Evolutionary conservation across 1,284 basidiomycete genomes (phyloP), one percentile per base, ranked within the genome.

Genomic region (Pseudozyma tsukubaensis): DNA sequence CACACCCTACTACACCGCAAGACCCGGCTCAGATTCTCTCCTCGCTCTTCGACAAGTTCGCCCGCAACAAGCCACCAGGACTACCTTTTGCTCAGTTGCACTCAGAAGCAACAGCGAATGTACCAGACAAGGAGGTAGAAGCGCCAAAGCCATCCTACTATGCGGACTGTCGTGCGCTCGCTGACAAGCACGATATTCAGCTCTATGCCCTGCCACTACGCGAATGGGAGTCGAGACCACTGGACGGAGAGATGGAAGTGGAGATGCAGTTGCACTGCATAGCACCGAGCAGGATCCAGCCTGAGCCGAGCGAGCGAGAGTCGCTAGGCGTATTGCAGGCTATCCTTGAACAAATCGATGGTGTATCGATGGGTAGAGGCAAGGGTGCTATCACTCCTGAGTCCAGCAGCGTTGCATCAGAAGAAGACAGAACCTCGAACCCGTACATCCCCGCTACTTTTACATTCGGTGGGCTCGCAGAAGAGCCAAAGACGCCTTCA

Each of bases 151-250:
- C 54, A 3, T 24, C 48, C 14, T 61, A 44, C 32, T 53, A 54
- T 29, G 19, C 34, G 4, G 65, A 57, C 12, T 53, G 45, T 43
- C 9, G 54, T 14, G 59, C 50, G 19, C n/a, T 63, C 2, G 66
- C 66, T 1, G 50, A 69, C 39, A 54, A 48, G 12, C 43, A 69
- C 36, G 48, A 69, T 29, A 19, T 69, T 2, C 55, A 63, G 0
- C 24, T 69, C 14, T 69, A 55, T 14, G 35, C 52, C 0, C 34
- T 69, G 42, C 55, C 59, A 1, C 51, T 69, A n/a, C 42, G 32
- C 12, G 32, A 40, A 0, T 69, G 55, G 51, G 55, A 68, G 12
- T 49, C 50, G 10, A 57, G 39, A 7, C 13, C 7, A 6, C 21
- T 18, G 24, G 16, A 24, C 9, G 55, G 29, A 21, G 16, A 24